Percentiles rank a stretch among this genome's conserved stretches.
phyloP scores from a whole-genome alignment of 441 rosid genomes.

The Syzygium syzygioides region DNA sequence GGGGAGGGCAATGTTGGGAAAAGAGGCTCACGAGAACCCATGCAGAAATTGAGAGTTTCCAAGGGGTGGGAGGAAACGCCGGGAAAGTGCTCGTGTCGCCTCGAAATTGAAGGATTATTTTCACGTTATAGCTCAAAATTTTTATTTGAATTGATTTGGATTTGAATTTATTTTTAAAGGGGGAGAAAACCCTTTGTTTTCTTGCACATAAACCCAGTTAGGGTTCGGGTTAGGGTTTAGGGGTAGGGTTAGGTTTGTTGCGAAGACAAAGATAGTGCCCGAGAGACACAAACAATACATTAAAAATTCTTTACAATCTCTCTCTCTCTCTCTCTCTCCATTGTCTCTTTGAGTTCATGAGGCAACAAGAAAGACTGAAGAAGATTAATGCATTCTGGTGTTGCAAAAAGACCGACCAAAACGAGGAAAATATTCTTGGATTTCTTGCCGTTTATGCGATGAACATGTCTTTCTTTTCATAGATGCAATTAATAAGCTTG shows the following conservation, averaged over 20 bases:
- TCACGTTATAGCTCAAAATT: not conserved
- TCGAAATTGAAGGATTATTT: not conserved
- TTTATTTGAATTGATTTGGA: not conserved
- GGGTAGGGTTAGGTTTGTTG: not conserved
- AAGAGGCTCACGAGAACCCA: conserved; percentile 5
- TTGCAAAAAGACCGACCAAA: not conserved
- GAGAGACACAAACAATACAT: not conserved
- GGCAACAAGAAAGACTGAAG: not conserved
- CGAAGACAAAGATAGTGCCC: not conserved
- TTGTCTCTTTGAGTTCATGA: not conserved
- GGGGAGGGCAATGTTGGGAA: not conserved
- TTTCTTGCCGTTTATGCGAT: not conserved
- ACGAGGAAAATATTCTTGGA: not conserved
- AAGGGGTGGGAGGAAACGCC: conserved; percentile 21
- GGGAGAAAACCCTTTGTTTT: not conserved
- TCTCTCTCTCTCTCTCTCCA: not conserved
- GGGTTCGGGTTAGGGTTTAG: not conserved
- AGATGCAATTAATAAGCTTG: not conserved
- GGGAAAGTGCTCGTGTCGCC: conserved; percentile 28
- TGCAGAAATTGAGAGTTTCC: conserved; percentile 9
- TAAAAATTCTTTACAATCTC: not conserved
- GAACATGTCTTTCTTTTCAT: not conserved
- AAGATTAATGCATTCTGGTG: not conserved
- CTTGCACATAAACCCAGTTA: not conserved
- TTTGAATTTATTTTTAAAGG: not conserved